Evolutionary conservation across 345 rosid genomes (phyloP), one percentile per base, ranked within the genome.

Genomic region (Tarenaya hassleriana): DNA sequence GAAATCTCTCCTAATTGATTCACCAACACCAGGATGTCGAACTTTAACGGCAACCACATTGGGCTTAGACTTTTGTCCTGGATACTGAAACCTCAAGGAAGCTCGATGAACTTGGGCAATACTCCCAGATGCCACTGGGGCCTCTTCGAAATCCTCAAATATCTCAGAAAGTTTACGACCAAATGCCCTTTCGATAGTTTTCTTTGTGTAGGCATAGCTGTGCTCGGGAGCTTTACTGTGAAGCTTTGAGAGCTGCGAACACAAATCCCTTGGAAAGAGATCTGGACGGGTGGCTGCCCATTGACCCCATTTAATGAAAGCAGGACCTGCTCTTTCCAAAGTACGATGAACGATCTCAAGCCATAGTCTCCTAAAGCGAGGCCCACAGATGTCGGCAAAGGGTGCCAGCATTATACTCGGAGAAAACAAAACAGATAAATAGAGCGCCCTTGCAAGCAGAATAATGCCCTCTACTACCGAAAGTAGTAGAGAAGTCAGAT

Each of bases 241-340:
- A 55, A 94, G 95, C 70, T 85, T 85, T n/a, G 99, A 63, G 59
- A 94, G 99, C 73, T 88, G 77, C 18, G 66, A 74, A 49, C 99
- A 94, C 29, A 94, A 58, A 78, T 94, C 99, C 70, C 78, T 70
- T 19, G 94, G 86, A 66, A 94, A 94, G 45, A 94, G 89, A 71
- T 94, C 99, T 3, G 99, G 99, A 55, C 99, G 72, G 4, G 97
- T 82, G 12, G 99, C 99, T 46, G 97, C 99, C 99, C 99, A 94
- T 58, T 94, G 99, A 48, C 99, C 99, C 99, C 99, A 94, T 76
- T 94, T 94, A 60, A 94, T 94, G 64, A 94, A 88, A 24, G 99
- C 99, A 44, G 99, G 97, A 41, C 99, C 99, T 34, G 99, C 97
- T 48, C 55, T 64, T 67, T 88, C 97, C 16, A 94, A 63, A 1